A percentile compares a stretch with the other conserved stretches of the same genome.
Evolutionary conservation across 2,329 filamentous ascomycete genomes (phyloP).

Genomic region (Scortechinia acanthostroma): DNA sequence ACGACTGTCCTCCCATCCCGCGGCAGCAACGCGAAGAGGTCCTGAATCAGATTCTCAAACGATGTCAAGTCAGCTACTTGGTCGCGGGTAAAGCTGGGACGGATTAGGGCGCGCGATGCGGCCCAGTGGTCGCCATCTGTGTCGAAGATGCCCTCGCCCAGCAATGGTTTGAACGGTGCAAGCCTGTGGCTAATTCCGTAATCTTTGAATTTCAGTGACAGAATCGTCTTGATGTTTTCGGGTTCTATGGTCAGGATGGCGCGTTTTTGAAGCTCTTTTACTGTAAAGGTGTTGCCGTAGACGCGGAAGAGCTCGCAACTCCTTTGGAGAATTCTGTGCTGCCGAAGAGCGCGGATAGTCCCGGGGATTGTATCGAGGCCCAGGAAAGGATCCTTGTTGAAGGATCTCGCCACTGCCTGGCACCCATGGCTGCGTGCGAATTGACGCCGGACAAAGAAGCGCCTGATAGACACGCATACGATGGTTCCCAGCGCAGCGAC

Average conservation of each 20-base stretch:
- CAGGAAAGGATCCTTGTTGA: too few relatives aligned
- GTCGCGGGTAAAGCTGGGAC: conserved; percentile 14
- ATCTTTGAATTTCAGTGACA: neutral
- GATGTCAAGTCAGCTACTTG: conserved; percentile 18
- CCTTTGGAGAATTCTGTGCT: too few relatives aligned
- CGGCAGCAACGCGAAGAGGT: conserved; percentile 8
- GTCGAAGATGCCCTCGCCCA: neutral
- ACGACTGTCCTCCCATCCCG: conserved; percentile 39
- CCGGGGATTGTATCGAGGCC: too few relatives aligned
- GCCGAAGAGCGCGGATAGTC: too few relatives aligned
- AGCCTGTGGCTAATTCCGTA: neutral
- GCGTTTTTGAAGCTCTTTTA: neutral
- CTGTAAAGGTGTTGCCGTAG: neutral
- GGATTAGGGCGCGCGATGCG: neutral
- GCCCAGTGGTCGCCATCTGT: neutral
- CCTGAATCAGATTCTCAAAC: conserved; percentile 9
- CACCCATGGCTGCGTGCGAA: too few relatives aligned
- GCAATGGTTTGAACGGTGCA: neutral
- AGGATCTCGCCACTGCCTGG: too few relatives aligned
- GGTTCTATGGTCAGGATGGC: neutral
- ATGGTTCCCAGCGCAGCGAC: too few relatives aligned
- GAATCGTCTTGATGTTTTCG: neutral
- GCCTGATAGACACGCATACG: too few relatives aligned
- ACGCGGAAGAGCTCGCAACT: too few relatives aligned
- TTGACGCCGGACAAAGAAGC: too few relatives aligned